Conservation (phyloP, 345 rosid species). For the Luvunga scandens region DNA sequence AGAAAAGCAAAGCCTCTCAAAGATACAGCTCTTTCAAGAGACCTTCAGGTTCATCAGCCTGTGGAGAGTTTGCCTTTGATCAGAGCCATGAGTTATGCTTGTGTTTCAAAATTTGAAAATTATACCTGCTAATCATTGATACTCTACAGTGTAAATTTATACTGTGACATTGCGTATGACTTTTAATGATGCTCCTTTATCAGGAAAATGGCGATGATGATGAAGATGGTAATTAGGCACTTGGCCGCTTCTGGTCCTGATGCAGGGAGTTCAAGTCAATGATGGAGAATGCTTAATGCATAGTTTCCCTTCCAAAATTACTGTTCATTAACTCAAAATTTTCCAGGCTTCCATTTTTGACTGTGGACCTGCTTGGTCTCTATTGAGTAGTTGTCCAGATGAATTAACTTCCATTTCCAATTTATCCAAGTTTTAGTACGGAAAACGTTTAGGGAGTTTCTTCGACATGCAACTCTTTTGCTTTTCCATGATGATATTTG, state of each 20-base stretch:
- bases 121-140: background rate
- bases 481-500: background rate
- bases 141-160: background rate
- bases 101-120: background rate
- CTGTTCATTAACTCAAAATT: background rate
- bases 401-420: background rate
- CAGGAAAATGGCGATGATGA: conserved; percentile 1
- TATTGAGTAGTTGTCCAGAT: background rate
- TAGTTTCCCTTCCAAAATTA: background rate
- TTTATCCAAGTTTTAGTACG: background rate
- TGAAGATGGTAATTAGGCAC: background rate
- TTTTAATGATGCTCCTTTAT: background rate
- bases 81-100: background rate
- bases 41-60: background rate
- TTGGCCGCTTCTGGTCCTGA: background rate
- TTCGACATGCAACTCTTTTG: background rate
- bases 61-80: background rate
- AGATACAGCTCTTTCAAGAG: background rate
- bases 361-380: background rate
- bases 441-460: background rate
- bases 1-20: background rate
- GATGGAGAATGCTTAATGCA: background rate
- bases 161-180: background rate
- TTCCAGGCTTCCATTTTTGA: background rate
- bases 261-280: background rate